These are phyloP conservation scores for Rhodotorula graminis DNA, from an alignment of 768 basidiomycete species.

Conservation along the genomic window DNA sequence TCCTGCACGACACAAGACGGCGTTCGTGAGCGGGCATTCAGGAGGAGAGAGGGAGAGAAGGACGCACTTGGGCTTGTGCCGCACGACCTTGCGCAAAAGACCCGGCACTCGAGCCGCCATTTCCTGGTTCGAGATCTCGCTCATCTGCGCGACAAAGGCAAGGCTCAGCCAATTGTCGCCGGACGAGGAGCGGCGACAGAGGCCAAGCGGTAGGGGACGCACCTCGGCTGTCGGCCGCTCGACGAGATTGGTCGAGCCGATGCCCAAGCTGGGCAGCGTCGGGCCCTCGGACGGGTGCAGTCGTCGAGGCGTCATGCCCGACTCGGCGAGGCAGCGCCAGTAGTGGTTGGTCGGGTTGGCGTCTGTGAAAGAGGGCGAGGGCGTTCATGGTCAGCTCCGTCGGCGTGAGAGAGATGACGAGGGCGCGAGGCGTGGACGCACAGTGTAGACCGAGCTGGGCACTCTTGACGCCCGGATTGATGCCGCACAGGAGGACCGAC, in stretches of 20 bases:
- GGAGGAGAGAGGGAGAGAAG: no score
- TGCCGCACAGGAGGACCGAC: constrained; percentile 13
- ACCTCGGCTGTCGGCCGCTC: constrained; percentile 18
- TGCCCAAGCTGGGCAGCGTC: constrained; percentile 3
- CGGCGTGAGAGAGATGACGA: no score
- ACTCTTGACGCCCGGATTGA: constrained; percentile 23
- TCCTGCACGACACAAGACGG: neutral
- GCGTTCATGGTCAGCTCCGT: neutral
- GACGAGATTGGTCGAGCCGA: constrained; percentile 29
- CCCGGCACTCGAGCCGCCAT: constrained; percentile 11
- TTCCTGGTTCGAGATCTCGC: constrained; percentile 27
- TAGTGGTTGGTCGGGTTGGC: constrained; percentile 37
- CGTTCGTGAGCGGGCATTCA: neutral
- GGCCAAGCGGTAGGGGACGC: neutral
- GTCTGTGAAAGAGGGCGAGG: constrained; percentile 1
- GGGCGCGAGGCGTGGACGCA: neutral
- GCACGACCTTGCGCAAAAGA: constrained; percentile 13
- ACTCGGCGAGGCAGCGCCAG: constrained; percentile 15
- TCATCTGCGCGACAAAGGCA: constrained; percentile 11
- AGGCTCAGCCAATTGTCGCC: no score
- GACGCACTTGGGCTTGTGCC: constrained; percentile 11
- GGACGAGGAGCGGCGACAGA: no score
- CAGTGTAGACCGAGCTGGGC: constrained; percentile 21
- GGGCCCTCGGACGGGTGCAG: constrained; percentile 20
- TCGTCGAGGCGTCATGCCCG: constrained; percentile 25